Evolutionary conservation across 352 stramenopile species (phyloP).

Genomic region (Globisporangium viniferum): DNA sequence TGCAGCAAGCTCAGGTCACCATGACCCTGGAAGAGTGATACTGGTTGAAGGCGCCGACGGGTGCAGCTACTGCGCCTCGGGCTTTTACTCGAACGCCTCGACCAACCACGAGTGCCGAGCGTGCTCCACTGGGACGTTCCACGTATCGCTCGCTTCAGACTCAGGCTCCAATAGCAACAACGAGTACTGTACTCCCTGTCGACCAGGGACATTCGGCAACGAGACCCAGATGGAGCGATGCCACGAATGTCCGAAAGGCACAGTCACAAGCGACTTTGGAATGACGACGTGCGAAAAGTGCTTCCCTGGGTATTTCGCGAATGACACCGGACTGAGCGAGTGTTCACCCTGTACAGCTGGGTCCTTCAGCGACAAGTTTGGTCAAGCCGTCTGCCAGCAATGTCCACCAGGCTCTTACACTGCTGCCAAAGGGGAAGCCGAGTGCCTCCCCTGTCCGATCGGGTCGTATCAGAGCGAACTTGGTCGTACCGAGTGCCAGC

Average conservation of each 20-base stretch:
- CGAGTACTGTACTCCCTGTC: slow-evolving; percentile 31
- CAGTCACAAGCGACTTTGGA: slow-evolving; percentile 5
- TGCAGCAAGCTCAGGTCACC: neutral
- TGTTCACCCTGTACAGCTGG: slow-evolving; percentile 44
- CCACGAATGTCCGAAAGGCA: slow-evolving; percentile 28
- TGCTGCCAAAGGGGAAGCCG: slow-evolving; percentile 29
- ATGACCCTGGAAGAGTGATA: neutral
- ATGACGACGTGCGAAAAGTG: slow-evolving; percentile 18
- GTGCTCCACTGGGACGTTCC: slow-evolving; percentile 33
- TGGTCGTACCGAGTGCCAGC: slow-evolving; percentile 27
- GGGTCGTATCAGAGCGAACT: slow-evolving; percentile 33
- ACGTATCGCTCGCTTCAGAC: neutral
- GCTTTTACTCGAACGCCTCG: slow-evolving; percentile 44
- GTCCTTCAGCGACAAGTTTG: slow-evolving; percentile 25
- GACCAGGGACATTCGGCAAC: slow-evolving; percentile 45
- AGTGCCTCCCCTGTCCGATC: slow-evolving; percentile 45
- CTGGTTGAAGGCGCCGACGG: slow-evolving; percentile 14
- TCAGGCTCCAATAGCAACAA: slow-evolving; percentile 7
- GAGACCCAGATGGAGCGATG: slow-evolving; percentile 29
- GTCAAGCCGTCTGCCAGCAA: slow-evolving; percentile 23
- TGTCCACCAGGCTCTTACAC: slow-evolving; percentile 34
- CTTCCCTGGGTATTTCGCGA: slow-evolving; percentile 27
- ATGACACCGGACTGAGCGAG: slow-evolving; percentile 20
- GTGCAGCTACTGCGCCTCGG: slow-evolving; percentile 34
- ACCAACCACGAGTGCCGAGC: slow-evolving; percentile 36